These are phyloP conservation scores for Apiospora phragmitis DNA, from an alignment of 2,329 filamentous ascomycete species.

Conservation along the genomic window DNA sequence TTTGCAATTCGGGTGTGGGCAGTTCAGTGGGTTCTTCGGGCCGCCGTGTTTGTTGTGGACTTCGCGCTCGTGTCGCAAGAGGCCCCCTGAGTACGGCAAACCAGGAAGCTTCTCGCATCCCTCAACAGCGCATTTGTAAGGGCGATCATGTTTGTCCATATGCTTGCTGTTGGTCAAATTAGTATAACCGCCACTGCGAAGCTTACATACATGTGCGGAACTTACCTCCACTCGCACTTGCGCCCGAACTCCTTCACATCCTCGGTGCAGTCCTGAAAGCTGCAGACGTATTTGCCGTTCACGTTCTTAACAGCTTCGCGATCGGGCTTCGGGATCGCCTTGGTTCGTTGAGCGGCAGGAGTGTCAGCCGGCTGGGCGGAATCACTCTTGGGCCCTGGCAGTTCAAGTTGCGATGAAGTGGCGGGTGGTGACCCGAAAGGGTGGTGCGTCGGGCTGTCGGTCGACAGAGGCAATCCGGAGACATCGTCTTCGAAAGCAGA, in stretches of 20 bases:
- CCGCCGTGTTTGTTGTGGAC: conserved; percentile 90
- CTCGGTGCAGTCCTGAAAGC: conserved; percentile 67
- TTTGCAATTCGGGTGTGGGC: conserved; percentile 85
- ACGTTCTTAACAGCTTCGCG: conserved; percentile 61
- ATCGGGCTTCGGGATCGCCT: conserved; percentile 60
- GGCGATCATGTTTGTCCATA: conserved; percentile 96
- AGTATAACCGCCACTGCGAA: not conserved
- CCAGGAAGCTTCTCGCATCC: conserved; percentile 89
- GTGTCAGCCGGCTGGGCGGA: conserved; percentile 16
- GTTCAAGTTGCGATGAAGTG: conserved; percentile 16
- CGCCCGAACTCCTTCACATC: conserved; percentile 68
- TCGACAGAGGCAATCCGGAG: conserved; percentile 28
- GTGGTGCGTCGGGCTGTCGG: conserved; percentile 5
- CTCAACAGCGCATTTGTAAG: conserved; percentile 81
- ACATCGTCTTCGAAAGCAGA: conserved; percentile 15
- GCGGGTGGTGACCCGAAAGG: conserved; percentile 20
- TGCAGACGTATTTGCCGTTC: conserved; percentile 78
- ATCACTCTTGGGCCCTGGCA: conserved; percentile 11
- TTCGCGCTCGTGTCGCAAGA: conserved; percentile 87
- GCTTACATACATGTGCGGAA: conserved; percentile 24
- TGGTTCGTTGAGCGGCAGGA: conserved; percentile 38
- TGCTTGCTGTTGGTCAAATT: conserved; percentile 67
- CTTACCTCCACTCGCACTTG: conserved; percentile 94
- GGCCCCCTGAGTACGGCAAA: conserved; percentile 91
- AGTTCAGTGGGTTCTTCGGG: conserved; percentile 83